Base-by-base conservation (phyloP, 1,139 yeast species). In the Nakaseomyces delphensis region DNA sequence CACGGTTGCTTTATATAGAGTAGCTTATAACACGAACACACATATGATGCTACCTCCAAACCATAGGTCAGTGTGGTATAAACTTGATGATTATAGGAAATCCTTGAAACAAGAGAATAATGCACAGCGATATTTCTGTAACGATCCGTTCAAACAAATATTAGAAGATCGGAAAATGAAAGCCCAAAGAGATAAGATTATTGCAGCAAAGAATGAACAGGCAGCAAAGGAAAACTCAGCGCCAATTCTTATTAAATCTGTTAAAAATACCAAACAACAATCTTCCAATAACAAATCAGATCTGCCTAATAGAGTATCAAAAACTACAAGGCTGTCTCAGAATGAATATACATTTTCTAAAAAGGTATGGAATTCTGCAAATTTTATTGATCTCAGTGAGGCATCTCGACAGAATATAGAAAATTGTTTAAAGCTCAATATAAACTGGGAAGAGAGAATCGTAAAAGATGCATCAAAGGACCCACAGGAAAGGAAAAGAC, bases 1-100 rank as follows among this genome's bases (percentile, higher is more conserved):
- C 0, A 89, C 96, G 0, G 85, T 81, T 55, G 89, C 91, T 0
- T 62, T 91, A 48, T 89, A 79, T 58, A 69, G 96, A 24, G 72
- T 91, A 13, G 81, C 89, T 29, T 84, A 78, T 47, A 79, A 80
- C 51, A 86, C 87, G 52, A 87, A 85, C 57, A 64, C 89, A 65
- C 85, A 83, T 52, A 80, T 87, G 87, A 80, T 86, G 54, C 69
- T 91, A 19, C 97, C 97, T 0, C 76, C 81, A 4, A 77, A 82
- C 24, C 95, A 86, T 58, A 77, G 85, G 49, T 75, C 75, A 41
- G 69, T 85, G 33, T 91, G 97, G 97, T 63, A 70, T 15, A 77
- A 74, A 30, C 64, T 91, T 45, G 95, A 84, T 45, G 68, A 65
- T 4, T 75, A 72, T 44, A 68, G 91, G 36, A 66, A 70, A 46